A percentile compares a stretch with the other conserved stretches of the same genome.
Conservation (phyloP, 306 rosid species). For the Quercus ilex region DNA sequence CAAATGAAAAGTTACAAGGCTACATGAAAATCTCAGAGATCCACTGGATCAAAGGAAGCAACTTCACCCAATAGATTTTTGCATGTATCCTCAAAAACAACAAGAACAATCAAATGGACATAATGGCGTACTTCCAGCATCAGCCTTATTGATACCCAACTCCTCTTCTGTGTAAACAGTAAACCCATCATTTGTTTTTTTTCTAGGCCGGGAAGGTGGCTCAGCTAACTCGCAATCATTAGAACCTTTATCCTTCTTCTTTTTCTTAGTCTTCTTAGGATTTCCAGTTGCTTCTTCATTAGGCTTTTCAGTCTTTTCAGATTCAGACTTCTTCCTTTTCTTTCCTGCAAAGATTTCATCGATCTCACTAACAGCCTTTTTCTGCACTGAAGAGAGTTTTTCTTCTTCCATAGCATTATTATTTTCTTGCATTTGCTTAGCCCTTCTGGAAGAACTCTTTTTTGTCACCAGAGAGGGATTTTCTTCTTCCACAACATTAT, state of each 20-base stretch:
- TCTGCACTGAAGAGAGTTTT: conserved; percentile 28
- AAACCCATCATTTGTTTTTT: conserved; percentile 58
- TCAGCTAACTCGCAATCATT: conserved; percentile 33
- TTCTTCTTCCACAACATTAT: conserved; percentile 23
- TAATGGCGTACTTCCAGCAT: conserved; percentile 71
- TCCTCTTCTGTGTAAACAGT: conserved; percentile 66
- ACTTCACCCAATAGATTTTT: background rate
- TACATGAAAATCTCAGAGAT: background rate
- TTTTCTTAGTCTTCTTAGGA: conserved; percentile 31
- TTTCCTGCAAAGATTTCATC: conserved; percentile 69
- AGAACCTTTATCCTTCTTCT: conserved; percentile 19
- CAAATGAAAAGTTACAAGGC: conserved; percentile 6
- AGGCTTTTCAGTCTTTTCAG: conserved; percentile 8
- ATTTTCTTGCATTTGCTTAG: conserved; percentile 31
- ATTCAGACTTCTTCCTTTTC: conserved; percentile 53
- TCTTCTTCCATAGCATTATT: conserved; percentile 21
- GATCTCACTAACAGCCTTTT: conserved; percentile 44
- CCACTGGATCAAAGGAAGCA: background rate
- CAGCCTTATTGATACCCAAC: conserved; percentile 45
- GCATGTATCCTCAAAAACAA: conserved; percentile 52
- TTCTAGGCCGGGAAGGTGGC: conserved; percentile 36
- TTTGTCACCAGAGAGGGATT: conserved; percentile 25
- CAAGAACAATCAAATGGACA: conserved; percentile 91
- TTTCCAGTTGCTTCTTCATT: conserved; percentile 25
- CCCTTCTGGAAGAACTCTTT: background rate